These are phyloP conservation scores for Candida mattraensis DNA, from an alignment of 805 yeast species.

Conservation along the genomic window DNA sequence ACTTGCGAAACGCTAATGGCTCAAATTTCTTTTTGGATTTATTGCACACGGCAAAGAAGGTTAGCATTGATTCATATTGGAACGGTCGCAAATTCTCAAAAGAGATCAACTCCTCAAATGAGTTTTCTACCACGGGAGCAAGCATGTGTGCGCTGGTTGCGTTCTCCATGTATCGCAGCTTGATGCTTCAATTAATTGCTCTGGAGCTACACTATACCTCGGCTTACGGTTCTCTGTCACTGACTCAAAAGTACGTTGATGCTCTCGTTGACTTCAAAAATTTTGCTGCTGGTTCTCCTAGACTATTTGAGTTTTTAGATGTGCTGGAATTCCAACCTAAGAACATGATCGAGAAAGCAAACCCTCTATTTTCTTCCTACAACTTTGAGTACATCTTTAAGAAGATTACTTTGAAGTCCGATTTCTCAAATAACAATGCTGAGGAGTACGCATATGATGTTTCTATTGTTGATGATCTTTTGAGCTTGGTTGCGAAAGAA, in stretches of 20 bases:
- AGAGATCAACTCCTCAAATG: constrained; percentile 37
- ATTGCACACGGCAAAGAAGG: constrained; percentile 51
- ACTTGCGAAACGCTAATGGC: constrained; percentile 46
- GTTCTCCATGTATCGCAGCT: constrained; percentile 61
- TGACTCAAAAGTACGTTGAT: constrained; percentile 52
- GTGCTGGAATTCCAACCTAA: constrained; percentile 56
- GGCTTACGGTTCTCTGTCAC: constrained; percentile 45
- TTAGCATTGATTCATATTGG: constrained; percentile 60
- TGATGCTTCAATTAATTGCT: constrained; percentile 63
- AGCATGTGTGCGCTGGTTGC: constrained; percentile 56
- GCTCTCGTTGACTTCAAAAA: constrained; percentile 51
- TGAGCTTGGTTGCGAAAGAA: constrained; percentile 27
- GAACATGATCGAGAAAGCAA: constrained; percentile 44
- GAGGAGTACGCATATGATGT: constrained; percentile 42
- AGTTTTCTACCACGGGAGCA: constrained; percentile 35
- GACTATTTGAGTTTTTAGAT: constrained; percentile 68
- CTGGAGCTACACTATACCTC: constrained; percentile 68
- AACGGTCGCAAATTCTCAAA: constrained; percentile 44
- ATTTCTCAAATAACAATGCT: constrained; percentile 13
- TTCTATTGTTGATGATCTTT: constrained; percentile 36
- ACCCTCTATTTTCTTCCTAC: constrained; percentile 34
- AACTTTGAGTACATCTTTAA: constrained; percentile 43
- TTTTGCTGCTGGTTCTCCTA: constrained; percentile 60
- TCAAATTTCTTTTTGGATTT: constrained; percentile 50
- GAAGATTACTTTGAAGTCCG: constrained; percentile 35